Conservation (phyloP, 129 eudicot genomes). For the Lactuca saligna region DNA sequence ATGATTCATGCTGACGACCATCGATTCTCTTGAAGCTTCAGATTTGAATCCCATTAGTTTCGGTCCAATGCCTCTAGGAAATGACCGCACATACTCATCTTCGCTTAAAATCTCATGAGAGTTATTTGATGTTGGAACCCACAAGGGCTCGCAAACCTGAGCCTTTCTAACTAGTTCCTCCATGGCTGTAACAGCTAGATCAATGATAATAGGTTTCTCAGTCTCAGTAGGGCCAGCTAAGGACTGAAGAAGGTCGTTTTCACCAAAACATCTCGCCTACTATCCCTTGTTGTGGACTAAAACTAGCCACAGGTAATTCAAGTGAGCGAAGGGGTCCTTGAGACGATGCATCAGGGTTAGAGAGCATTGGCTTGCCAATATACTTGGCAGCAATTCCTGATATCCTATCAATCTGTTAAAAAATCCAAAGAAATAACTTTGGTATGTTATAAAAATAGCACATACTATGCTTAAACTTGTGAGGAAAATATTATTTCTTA, state of each 20-base stretch:
- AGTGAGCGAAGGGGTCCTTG: constrained; percentile 58
- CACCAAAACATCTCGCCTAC: constrained; percentile 71
- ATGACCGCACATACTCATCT: constrained; percentile 69
- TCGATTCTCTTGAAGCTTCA: constrained; percentile 83
- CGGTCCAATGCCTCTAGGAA: constrained; percentile 86
- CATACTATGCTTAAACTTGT: neutral
- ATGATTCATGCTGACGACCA: constrained; percentile 93
- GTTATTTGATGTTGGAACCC: constrained; percentile 62
- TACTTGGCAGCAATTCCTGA: constrained; percentile 93
- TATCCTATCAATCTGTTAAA: constrained; percentile 75
- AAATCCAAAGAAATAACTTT: neutral
- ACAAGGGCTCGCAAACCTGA: constrained; percentile 77
- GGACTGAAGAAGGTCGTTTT: constrained; percentile 65
- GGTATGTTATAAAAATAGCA: neutral
- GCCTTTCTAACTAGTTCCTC: constrained; percentile 90
- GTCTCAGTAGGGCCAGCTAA: constrained; percentile 64
- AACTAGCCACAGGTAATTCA: constrained; percentile 64
- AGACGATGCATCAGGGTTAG: constrained; percentile 57
- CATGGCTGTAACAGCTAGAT: constrained; percentile 96
- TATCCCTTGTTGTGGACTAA: constrained; percentile 53
- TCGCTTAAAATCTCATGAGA: constrained; percentile 56
- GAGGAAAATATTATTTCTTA: neutral
- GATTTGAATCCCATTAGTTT: constrained; percentile 77
- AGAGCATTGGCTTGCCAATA: constrained; percentile 74
- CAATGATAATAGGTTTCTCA: constrained; percentile 81